These are phyloP conservation scores for Pseudohalonectria lignicola DNA, from an alignment of 2,329 filamentous ascomycete genomes.

Conservation along the genomic window DNA sequence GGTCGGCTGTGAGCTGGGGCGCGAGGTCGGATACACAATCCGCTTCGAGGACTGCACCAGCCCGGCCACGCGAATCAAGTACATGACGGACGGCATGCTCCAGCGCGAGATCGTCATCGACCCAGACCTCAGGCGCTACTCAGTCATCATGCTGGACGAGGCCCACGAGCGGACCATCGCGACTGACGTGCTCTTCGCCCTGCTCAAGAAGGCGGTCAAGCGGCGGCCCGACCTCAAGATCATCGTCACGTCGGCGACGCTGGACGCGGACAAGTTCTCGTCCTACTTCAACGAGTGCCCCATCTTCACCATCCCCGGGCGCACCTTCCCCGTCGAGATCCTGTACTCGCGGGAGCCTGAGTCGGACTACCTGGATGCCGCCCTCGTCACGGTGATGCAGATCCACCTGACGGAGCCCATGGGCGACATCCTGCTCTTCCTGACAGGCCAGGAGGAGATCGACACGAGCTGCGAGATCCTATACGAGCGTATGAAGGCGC, in stretches of 20 bases:
- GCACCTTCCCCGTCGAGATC: conserved; percentile 91
- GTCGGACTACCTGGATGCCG: conserved; percentile 87
- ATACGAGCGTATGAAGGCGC: conserved; percentile 89
- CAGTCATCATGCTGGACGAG: conserved; percentile 96
- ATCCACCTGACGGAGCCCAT: conserved; percentile 88
- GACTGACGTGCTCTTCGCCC: conserved; percentile 87
- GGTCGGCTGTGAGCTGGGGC: conserved; percentile 80
- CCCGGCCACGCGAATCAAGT: conserved; percentile 87
- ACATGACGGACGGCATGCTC: conserved; percentile 99
- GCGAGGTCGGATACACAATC: conserved; percentile 94
- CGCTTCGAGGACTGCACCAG: conserved; percentile 93
- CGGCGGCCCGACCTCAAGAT: conserved; percentile 79
- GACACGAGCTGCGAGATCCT: conserved; percentile 90
- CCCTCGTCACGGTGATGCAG: conserved; percentile 95
- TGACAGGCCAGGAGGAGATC: conserved; percentile 97
- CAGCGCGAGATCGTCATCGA: conserved; percentile 91
- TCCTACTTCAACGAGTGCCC: conserved; percentile 93
- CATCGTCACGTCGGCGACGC: conserved; percentile 91
- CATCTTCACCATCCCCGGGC: conserved; percentile 91
- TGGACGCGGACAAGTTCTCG: conserved; percentile 96
- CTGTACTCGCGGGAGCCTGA: conserved; percentile 94
- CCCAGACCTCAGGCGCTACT: conserved; percentile 79
- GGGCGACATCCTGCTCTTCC: conserved; percentile 91
- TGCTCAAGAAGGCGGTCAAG: conserved; percentile 89
- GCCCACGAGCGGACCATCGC: conserved; percentile 95